Percentiles rank a stretch among this genome's conserved stretches.
Evolutionary conservation across 495 filamentous ascomycete species (phyloP).

Genomic region (Xylaria bambusicola): DNA sequence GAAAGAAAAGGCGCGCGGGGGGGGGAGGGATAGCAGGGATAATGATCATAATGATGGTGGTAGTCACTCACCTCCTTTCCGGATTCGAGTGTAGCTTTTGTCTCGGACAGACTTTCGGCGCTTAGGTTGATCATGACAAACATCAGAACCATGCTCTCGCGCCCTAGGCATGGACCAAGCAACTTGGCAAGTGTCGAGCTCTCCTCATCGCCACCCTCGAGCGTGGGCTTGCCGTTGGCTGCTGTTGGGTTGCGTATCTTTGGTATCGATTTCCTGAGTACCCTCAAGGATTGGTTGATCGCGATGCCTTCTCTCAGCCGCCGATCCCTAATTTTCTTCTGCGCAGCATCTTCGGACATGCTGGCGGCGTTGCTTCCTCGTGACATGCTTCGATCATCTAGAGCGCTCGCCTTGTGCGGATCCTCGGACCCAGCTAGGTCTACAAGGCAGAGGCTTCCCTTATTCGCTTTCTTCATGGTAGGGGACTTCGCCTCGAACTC

Average conservation of each 20-base stretch:
- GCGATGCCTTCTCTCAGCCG: slow-evolving; percentile 45
- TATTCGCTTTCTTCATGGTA: slow-evolving; percentile 65
- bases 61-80: slow-evolving; percentile 81
- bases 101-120: slow-evolving; percentile 81
- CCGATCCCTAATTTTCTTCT: slow-evolving; percentile 38
- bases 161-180: slow-evolving; percentile 88
- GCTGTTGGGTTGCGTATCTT: not conserved
- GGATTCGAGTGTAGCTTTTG: slow-evolving; percentile 88
- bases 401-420: slow-evolving; percentile 74
- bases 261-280: slow-evolving; percentile 45
- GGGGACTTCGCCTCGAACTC: slow-evolving; percentile 27
- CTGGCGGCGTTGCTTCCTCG: slow-evolving; percentile 26
- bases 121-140: slow-evolving; percentile 95
- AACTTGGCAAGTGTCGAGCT: slow-evolving; percentile 54
- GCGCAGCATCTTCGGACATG: slow-evolving; percentile 26
- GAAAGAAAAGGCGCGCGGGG: not conserved
- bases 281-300: slow-evolving; percentile 49
- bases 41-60: no score
- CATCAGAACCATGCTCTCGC: slow-evolving; percentile 96
- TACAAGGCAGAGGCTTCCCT: slow-evolving; percentile 47
- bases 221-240: slow-evolving; percentile 57
- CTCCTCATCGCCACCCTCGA: slow-evolving; percentile 8
- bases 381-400: slow-evolving; percentile 30
- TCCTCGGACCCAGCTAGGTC: slow-evolving; percentile 58
- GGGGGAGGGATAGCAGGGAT: not conserved